Evolutionary conservation across 1,284 basidiomycete genomes (phyloP).

Genomic region (Baeospora myosura): DNA sequence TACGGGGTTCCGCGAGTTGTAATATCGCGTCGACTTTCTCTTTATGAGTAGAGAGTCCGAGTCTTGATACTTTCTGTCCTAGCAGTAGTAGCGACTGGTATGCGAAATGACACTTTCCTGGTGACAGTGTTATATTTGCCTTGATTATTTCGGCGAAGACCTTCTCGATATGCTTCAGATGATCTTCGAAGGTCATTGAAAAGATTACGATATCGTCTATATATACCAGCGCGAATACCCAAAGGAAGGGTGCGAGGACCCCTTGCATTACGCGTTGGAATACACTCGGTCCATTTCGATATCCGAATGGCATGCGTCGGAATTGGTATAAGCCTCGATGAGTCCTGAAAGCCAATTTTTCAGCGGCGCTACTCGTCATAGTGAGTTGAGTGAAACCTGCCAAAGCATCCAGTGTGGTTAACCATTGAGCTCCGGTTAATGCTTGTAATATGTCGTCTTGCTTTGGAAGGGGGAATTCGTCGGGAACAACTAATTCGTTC

Average conservation of each 20-base stretch:
- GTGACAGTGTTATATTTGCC: neutral
- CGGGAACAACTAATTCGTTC: slow-evolving; percentile 19
- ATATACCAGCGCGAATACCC: slow-evolving; percentile 6
- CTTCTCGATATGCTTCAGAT: neutral
- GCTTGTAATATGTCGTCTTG: slow-evolving; percentile 21
- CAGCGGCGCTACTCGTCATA: slow-evolving; percentile 14
- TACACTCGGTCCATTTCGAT: slow-evolving; percentile 4
- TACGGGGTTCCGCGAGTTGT: slow-evolving; percentile 15
- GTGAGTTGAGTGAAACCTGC: slow-evolving; percentile 25
- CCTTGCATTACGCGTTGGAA: slow-evolving; percentile 14
- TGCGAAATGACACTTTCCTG: slow-evolving; percentile 20
- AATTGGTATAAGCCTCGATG: slow-evolving; percentile 18
- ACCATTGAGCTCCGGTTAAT: slow-evolving; percentile 9
- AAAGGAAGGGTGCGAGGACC: slow-evolving; percentile 13
- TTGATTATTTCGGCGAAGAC: neutral
- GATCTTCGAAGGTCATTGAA: slow-evolving; percentile 1
- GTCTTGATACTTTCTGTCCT: slow-evolving; percentile 24
- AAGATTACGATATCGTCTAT: neutral
- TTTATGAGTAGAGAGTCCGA: slow-evolving; percentile 23
- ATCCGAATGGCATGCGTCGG: neutral
- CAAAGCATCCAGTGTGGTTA: slow-evolving; percentile 22
- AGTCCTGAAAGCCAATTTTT: slow-evolving; percentile 22
- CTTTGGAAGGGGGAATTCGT: slow-evolving; percentile 22
- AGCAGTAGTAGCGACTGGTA: slow-evolving; percentile 21
- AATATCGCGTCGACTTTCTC: slow-evolving; percentile 23